Evolutionary conservation across 2,329 filamentous ascomycete species (phyloP).

Genomic region (Colletotrichum viniferum): DNA sequence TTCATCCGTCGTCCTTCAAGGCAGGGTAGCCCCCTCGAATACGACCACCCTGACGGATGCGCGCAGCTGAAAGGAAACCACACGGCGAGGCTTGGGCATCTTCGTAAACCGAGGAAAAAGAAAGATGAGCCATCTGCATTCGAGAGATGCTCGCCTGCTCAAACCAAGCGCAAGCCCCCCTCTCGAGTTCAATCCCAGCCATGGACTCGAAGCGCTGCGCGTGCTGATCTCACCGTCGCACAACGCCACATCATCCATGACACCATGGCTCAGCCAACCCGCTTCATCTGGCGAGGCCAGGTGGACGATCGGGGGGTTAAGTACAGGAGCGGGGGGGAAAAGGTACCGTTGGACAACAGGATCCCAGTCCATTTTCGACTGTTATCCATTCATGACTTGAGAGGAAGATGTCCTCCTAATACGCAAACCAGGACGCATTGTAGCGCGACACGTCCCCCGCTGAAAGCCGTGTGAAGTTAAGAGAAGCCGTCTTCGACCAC

Average conservation of each 20-base stretch:
- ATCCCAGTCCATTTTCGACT: neutral
- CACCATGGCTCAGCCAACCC: constrained; percentile 9
- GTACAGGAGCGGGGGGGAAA: neutral
- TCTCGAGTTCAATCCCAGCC: neutral
- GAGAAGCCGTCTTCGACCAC: neutral
- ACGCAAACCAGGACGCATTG: neutral
- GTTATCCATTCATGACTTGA: neutral
- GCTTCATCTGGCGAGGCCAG: neutral
- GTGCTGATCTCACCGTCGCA: constrained; percentile 14
- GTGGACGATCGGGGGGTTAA: neutral
- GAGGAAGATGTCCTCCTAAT: neutral
- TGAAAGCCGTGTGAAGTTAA: neutral
- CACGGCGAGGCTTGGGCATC: neutral
- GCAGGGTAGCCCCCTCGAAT: neutral
- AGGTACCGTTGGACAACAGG: neutral
- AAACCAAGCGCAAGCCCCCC: neutral
- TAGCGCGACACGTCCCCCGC: neutral
- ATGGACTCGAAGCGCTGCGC: neutral
- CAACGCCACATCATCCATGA: constrained; percentile 10
- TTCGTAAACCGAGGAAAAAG: neutral
- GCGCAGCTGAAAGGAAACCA: neutral
- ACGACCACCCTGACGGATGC: neutral
- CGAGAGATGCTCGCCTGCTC: neutral
- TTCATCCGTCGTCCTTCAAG: neutral
- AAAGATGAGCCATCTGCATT: neutral